These are phyloP conservation scores for Aspergillus alliaceus DNA, from an alignment of 2,329 filamentous ascomycete genomes.

Conservation along the genomic window DNA sequence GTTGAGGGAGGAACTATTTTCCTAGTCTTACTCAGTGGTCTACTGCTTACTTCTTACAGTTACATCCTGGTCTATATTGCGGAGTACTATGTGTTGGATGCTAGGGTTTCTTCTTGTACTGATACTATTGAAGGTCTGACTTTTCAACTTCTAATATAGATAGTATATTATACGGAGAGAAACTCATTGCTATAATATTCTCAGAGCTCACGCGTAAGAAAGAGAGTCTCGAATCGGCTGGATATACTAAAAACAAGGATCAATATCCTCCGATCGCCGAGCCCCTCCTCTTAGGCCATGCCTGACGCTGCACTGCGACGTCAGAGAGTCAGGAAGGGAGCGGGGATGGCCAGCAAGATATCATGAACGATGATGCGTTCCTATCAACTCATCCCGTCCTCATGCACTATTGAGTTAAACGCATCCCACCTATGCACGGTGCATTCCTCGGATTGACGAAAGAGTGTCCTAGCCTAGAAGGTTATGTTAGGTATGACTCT, in stretches of 20 bases:
- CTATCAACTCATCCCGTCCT: neutral
- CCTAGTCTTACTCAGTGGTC: no score
- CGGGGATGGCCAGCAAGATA: neutral
- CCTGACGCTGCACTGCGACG: neutral
- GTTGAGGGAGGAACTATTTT: neutral
- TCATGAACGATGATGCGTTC: neutral
- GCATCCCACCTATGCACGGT: neutral
- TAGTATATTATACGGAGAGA: neutral
- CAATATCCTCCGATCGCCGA: neutral
- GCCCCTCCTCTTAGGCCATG: neutral
- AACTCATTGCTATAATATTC: no score
- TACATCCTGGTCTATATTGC: no score
- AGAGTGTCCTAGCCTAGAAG: neutral
- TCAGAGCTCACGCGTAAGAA: no score
- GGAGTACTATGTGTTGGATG: no score
- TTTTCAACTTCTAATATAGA: no score
- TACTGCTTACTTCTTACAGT: no score
- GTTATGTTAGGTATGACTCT: neutral
- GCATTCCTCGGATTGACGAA: neutral
- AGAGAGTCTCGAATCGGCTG: neutral
- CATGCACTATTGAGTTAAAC: neutral
- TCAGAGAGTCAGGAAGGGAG: neutral
- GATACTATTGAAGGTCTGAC: no score
- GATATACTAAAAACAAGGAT: neutral
- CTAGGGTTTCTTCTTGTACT: no score